A percentile compares a stretch with the other conserved stretches of the same genome.
These are phyloP conservation scores for Leccinum longicurvipes DNA, from an alignment of 768 basidiomycete genomes.

Conservation along the genomic window DNA sequence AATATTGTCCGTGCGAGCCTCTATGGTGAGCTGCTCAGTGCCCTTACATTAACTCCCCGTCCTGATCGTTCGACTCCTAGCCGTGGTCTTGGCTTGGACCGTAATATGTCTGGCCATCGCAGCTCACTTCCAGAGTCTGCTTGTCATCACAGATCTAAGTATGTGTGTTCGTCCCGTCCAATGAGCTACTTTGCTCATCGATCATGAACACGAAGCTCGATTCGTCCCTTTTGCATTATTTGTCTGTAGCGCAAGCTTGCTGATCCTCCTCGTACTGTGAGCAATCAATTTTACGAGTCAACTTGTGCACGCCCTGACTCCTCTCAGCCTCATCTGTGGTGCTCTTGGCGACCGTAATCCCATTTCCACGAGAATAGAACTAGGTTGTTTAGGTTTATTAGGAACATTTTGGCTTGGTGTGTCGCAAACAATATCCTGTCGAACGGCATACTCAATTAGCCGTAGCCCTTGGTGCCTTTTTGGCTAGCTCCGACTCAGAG, in stretches of 20 bases:
- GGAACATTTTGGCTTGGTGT: constrained; percentile 79
- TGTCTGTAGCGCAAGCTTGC: constrained; percentile 65
- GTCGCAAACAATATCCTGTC: constrained; percentile 22
- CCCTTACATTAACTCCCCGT: not conserved
- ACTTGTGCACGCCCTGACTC: constrained; percentile 2
- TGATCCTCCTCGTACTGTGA: constrained; percentile 66
- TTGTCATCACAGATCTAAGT: constrained; percentile 81
- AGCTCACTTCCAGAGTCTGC: constrained; percentile 67
- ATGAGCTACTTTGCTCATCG: not conserved
- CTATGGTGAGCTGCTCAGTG: constrained; percentile 48
- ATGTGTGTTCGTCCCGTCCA: constrained; percentile 25
- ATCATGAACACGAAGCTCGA: constrained; percentile 56
- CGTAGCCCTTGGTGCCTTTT: constrained; percentile 69
- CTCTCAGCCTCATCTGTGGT: constrained; percentile 58
- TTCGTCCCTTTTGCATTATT: constrained; percentile 86
- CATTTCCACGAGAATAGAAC: constrained; percentile 73
- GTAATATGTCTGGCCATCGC: constrained; percentile 78
- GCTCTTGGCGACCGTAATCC: constrained; percentile 67
- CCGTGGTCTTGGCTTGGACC: constrained; percentile 67
- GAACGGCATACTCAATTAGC: constrained; percentile 10
- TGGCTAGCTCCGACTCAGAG: constrained; percentile 73
- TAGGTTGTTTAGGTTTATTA: constrained; percentile 65
- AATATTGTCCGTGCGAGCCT: constrained; percentile 63
- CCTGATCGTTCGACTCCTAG: constrained; percentile 34
- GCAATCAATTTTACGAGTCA: constrained; percentile 24